Conservation (phyloP, 2,329 filamentous ascomycete species). For the Pseudogymnoascus sp. region DNA sequence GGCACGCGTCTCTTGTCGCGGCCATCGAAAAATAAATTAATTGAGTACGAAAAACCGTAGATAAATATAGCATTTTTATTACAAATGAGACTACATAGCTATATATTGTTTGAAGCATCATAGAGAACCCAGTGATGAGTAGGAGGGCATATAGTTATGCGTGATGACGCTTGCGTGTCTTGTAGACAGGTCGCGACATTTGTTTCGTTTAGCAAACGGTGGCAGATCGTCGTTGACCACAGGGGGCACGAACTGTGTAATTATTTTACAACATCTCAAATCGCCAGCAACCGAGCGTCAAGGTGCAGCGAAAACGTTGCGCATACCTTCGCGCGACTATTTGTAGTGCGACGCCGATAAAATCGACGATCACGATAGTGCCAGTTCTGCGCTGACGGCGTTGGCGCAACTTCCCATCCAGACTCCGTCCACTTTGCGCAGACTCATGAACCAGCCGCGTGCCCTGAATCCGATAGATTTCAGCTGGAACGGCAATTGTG, state of each 20-base stretch:
- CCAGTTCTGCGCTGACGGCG: not conserved
- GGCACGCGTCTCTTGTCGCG: not conserved
- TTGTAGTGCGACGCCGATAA: constrained; percentile 5
- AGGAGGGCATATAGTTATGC: not conserved
- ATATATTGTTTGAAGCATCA: not conserved
- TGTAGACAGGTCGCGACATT: constrained; percentile 9
- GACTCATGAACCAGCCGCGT: not conserved
- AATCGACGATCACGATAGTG: not conserved
- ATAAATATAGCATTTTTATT: constrained; percentile 7
- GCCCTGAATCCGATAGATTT: not conserved
- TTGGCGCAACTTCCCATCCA: not conserved
- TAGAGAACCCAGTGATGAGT: not conserved
- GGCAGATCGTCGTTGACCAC: constrained; percentile 7
- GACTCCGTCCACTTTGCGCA: not conserved
- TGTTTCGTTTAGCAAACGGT: constrained; percentile 8
- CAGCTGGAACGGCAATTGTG: constrained; percentile 6
- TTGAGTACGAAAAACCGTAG: not conserved
- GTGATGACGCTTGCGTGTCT: constrained; percentile 6
- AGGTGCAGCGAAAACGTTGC: constrained; percentile 8
- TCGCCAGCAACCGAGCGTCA: not conserved
- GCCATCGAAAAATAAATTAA: constrained; percentile 4
- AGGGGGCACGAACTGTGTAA: constrained; percentile 5
- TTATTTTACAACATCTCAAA: constrained; percentile 9
- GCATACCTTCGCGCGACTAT: constrained; percentile 1
- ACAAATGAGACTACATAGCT: not conserved